phyloP scores from a whole-genome alignment of 371 early-diverging fungal species.

The Mucor racemosus region DNA sequence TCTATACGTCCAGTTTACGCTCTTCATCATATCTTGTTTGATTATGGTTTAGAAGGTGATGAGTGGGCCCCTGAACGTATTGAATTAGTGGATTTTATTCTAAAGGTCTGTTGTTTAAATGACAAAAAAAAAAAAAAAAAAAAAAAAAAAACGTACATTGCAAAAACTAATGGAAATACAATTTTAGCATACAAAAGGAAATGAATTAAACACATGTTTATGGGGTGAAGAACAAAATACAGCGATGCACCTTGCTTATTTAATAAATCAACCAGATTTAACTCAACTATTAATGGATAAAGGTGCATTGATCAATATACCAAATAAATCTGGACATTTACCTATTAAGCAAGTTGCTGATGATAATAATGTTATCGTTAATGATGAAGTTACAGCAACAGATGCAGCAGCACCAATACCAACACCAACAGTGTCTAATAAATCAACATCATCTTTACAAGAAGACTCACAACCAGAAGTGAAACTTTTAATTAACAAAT shows the following conservation, averaged over 20 bases:
- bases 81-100: slow-evolving; percentile 27
- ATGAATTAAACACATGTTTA: slow-evolving; percentile 25
- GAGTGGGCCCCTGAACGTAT: slow-evolving; percentile 29
- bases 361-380: not conserved
- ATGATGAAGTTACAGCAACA: not conserved
- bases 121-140: not conserved
- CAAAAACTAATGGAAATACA: not conserved
- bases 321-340: slow-evolving; percentile 23
- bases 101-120: slow-evolving; percentile 17
- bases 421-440: not conserved
- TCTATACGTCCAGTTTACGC: slow-evolving; percentile 28
- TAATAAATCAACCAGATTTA: slow-evolving; percentile 20
- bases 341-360: slow-evolving; percentile 5
- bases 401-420: not conserved
- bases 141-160: not conserved
- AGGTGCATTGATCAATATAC: slow-evolving; percentile 17
- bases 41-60: slow-evolving; percentile 28
- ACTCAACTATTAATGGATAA: slow-evolving; percentile 21
- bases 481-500: slow-evolving; percentile 24
- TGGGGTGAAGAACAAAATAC: slow-evolving; percentile 33
- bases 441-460: not conserved
- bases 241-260: slow-evolving; percentile 28
- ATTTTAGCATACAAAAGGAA: slow-evolving; percentile 20
- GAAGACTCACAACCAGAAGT: slow-evolving; percentile 14
- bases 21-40: slow-evolving; percentile 32